Conservation (phyloP, 2,329 filamentous ascomycete genomes). For the Paecilomyces sp. region DNA sequence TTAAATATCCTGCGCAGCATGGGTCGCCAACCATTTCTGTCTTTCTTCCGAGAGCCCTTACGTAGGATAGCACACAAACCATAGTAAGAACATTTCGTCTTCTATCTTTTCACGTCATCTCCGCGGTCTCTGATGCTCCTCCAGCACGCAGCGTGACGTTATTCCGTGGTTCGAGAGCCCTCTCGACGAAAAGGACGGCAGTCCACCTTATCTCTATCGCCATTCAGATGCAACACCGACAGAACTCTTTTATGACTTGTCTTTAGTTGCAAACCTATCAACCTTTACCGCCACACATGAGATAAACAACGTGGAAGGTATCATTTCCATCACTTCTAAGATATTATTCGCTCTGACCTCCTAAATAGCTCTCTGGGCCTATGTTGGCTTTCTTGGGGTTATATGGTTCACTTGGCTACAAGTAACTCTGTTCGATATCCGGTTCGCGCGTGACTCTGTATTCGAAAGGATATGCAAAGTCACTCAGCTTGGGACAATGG, state of each 20-base stretch:
- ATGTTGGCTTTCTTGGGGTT: conserved; percentile 50
- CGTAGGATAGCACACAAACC: conserved; percentile 10
- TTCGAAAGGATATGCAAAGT: conserved; percentile 55
- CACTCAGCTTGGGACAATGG: conserved; percentile 57
- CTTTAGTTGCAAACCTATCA: conserved; percentile 58
- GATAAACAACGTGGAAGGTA: conserved; percentile 43
- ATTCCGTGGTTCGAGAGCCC: conserved; percentile 28
- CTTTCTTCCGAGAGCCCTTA: conserved; percentile 19
- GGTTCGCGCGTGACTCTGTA: conserved; percentile 57
- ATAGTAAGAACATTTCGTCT: conserved; percentile 14
- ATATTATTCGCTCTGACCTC: conserved; percentile 8
- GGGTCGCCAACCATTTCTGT: conserved; percentile 21
- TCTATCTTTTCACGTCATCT: not conserved
- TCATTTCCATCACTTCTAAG: not conserved
- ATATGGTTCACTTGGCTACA: conserved; percentile 65
- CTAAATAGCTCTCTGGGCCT: conserved; percentile 32
- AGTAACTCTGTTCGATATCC: conserved; percentile 57
- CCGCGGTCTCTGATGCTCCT: not conserved
- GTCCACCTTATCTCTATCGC: conserved; percentile 28
- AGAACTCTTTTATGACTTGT: conserved; percentile 54
- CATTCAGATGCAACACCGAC: conserved; percentile 48
- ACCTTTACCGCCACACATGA: conserved; percentile 53
- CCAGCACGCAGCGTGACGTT: not conserved
- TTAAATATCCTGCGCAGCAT: conserved; percentile 17
- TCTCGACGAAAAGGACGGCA: conserved; percentile 17